A percentile compares a stretch with the other conserved stretches of the same genome.
These are phyloP conservation scores for Paramecium bursaria DNA, from an alignment of 73 alveolate genomes.

Conservation along the genomic window DNA sequence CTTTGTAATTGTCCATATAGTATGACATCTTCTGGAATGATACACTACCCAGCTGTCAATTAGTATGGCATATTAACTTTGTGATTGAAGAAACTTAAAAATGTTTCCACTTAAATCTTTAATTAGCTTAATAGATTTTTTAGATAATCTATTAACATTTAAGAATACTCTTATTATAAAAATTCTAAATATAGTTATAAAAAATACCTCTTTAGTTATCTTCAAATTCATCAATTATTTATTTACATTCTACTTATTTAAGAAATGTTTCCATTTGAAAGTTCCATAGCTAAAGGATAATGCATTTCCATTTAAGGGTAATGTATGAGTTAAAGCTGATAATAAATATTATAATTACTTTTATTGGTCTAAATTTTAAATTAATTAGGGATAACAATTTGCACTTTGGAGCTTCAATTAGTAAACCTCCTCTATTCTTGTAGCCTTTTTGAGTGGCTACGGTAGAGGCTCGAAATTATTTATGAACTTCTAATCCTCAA, in stretches of 20 bases:
- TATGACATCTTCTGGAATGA: no score
- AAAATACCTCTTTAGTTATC: neutral
- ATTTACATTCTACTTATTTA: neutral
- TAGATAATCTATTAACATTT: neutral
- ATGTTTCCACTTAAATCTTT: neutral
- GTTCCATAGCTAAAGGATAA: conserved; percentile 25
- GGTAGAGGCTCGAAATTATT: neutral
- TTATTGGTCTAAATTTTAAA: conserved; percentile 1
- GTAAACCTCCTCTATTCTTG: neutral
- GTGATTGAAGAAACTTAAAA: no score
- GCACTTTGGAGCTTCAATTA: neutral
- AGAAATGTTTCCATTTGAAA: neutral
- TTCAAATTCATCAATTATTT: neutral
- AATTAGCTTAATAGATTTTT: neutral
- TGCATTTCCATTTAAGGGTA: conserved; percentile 44
- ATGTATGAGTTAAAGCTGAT: conserved; percentile 12
- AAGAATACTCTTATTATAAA: neutral
- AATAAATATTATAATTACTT: neutral
- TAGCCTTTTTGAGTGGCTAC: neutral
- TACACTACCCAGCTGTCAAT: no score
- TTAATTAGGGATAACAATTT: neutral
- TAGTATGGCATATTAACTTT: no score
- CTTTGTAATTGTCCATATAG: no score
- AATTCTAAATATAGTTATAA: neutral
- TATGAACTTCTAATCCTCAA: neutral